Base-by-base conservation (phyloP, 176 grass and related monocot species). In the Aechmea fasciata region DNA sequence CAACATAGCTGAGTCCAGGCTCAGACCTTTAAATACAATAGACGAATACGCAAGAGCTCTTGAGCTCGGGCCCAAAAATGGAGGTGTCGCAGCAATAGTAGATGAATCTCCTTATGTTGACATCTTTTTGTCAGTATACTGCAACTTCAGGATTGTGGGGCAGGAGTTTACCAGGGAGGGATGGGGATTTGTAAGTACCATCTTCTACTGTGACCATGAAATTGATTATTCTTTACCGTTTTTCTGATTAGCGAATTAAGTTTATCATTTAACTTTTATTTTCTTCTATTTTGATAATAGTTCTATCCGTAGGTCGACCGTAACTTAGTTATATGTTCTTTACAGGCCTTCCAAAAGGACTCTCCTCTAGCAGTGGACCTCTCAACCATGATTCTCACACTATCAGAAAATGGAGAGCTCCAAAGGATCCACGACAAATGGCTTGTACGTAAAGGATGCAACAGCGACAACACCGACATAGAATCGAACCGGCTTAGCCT, bases 151-250 rank as follows among this genome's bases (percentile, higher is more conserved):
- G 49, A 71, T 78, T 29, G 93, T 92, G 11, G 93, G 89, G 1
- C 84, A 89, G 65, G 77, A 85, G 22, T 96, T 96, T 72, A 92
- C 93, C 9, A 77, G 66, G 62, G 89, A 90, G 65, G 93, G 93
- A 76, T 96, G 93, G 93, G 93, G 93, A 69, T 96, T 96, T 76
- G 93, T 96, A 92, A 62, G 93, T 96, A 68, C 33, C 33, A 41
- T 41, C 49, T 29, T 18, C 5, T 62, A 10, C 10, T 50, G 25
- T 64, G 50, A 25, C 64, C 14, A 64, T 52, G 62, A 61, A 61
- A 19, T 61, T 61, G 20, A 10, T 10, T 61, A 10, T 18, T 19
- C 13, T 57, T 19, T 17, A 9, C 48, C 11, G 22, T 2, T 68
- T 51, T 51, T 50, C 33, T 41, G 33, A 5, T 41, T 41, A 7